Conservation (phyloP, 371 early-diverging fungal species). For the Vairimorpha apis region DNA sequence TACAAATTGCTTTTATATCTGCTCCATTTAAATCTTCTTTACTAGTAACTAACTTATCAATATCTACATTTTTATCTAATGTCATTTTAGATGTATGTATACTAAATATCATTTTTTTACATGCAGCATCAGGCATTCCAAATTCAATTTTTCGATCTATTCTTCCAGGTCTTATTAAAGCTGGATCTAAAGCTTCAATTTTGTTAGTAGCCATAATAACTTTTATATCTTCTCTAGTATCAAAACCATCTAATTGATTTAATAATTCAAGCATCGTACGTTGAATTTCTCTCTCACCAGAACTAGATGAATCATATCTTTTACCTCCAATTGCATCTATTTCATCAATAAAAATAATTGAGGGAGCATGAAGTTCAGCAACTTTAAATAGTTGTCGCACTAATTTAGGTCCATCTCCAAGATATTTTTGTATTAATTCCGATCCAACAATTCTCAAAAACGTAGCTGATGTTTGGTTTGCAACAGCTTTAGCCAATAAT, state of each 20-base stretch:
- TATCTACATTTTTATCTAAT: conserved; percentile 83
- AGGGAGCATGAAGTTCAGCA: conserved; percentile 95
- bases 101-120: conserved; percentile 92
- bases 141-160: conserved; percentile 99
- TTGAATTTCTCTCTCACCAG: conserved; percentile 95
- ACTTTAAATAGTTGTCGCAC: conserved; percentile 97
- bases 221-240: conserved; percentile 95
- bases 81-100: conserved; percentile 98
- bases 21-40: conserved; percentile 98
- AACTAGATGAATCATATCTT: conserved; percentile 85
- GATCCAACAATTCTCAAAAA: conserved; percentile 98
- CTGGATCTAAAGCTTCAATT: conserved; percentile 95
- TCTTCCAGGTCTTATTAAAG: conserved; percentile 97
- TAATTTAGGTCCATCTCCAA: conserved; percentile 97
- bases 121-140: conserved; percentile 93
- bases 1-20: conserved; percentile 99
- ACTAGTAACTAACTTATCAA: conserved; percentile 92
- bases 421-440: conserved; percentile 98
- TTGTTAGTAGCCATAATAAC: conserved; percentile 99
- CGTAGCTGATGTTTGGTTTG: conserved; percentile 97
- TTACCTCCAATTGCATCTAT: conserved; percentile 98
- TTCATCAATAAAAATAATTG: conserved; percentile 99
- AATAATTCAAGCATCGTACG: conserved; percentile 99
- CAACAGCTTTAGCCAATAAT: conserved; percentile 96
- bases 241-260: conserved; percentile 99